These are phyloP conservation scores for Rhizophlyctis rosea DNA, from an alignment of 192 early-diverging fungal species.

Conservation along the genomic window DNA sequence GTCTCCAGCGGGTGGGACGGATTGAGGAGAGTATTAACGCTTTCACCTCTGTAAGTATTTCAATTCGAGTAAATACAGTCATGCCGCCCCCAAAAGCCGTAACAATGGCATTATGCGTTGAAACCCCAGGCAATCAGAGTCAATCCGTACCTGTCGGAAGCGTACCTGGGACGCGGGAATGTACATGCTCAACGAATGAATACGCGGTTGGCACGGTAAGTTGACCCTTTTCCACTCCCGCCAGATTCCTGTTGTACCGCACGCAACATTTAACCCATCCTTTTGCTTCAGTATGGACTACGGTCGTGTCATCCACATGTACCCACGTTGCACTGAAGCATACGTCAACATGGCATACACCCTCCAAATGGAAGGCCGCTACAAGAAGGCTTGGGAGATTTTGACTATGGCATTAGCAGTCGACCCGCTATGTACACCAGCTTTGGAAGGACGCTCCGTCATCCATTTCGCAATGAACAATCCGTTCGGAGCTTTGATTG, in stretches of 20 bases:
- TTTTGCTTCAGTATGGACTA: conserved; percentile 57
- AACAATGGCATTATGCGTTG: too few relatives aligned
- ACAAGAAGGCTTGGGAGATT: conserved; percentile 45
- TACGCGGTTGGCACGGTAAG: background rate
- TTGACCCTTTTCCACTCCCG: too few relatives aligned
- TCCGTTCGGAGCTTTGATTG: conserved; percentile 48
- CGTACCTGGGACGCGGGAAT: conserved; percentile 52
- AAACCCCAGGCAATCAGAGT: conserved; percentile 47
- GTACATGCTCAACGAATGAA: conserved; percentile 37
- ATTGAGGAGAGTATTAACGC: conserved; percentile 42
- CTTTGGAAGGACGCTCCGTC: conserved; percentile 52
- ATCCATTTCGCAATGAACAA: conserved; percentile 41
- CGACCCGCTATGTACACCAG: conserved; percentile 42
- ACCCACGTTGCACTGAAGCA: conserved; percentile 46
- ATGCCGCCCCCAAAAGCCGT: too few relatives aligned
- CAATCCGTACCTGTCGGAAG: conserved; percentile 43
- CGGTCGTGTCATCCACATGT: conserved; percentile 50
- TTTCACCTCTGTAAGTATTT: conserved; percentile 43
- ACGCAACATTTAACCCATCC: too few relatives aligned
- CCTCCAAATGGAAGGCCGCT: conserved; percentile 40
- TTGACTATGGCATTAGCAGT: conserved; percentile 45
- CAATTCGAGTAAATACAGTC: too few relatives aligned
- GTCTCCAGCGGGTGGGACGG: conserved; percentile 48
- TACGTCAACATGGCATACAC: conserved; percentile 55
- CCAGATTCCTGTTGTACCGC: too few relatives aligned